Base-by-base conservation (phyloP, 2,329 filamentous ascomycete species). In the Exophiala sp. region DNA sequence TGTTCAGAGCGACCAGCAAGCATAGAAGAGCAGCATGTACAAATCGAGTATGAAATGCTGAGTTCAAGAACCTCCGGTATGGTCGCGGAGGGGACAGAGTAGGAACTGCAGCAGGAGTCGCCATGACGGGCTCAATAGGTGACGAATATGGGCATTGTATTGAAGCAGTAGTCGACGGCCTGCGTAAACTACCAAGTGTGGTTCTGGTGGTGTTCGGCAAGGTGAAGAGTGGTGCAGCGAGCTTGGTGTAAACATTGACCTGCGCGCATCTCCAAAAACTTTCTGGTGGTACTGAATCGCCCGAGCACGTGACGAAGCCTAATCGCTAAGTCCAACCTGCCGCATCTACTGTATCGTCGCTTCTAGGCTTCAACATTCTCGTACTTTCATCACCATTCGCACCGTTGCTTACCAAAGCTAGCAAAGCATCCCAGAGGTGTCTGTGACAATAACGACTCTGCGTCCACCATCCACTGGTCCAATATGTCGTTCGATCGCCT, bases 401-500 rank as follows among this genome's bases (percentile, higher is more conserved):
- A 8, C 24, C 24, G 24, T 29, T 3, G 24, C 24, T 24, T 8
- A 29, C 24, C 7, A 5, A 29, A 29, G 24, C 24, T 29, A 29
- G 5, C n/a, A 5, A 29, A 29, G 24, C 5, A 5, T 29, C 7
- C 24, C 24, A 8, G 5, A 5, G 3, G 5, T 8, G 24, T 29
- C 24, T 1, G 2, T 29, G 7, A 8, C 24, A 4, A 18, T 40
- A 20, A 39, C 9, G 29, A 21, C 3, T n/a, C 38, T 3, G 5
- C 11, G 4, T 32, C 8, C 16, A 43, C 20, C 34, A 47, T 29
- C 41, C 50, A 47, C 34, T 32, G 33, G 45, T 20, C 9, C 24
- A 57, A 9, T 20, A 97, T 97, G 92, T 96, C 92, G 14, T 97
- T 94, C 75, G 88, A 96, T 70, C 88, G 89, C 64, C 81, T 94